Percentiles rank a stretch among this genome's conserved stretches.
phyloP scores from a whole-genome alignment of 441 rosid genomes.

The Capsella rubella region DNA sequence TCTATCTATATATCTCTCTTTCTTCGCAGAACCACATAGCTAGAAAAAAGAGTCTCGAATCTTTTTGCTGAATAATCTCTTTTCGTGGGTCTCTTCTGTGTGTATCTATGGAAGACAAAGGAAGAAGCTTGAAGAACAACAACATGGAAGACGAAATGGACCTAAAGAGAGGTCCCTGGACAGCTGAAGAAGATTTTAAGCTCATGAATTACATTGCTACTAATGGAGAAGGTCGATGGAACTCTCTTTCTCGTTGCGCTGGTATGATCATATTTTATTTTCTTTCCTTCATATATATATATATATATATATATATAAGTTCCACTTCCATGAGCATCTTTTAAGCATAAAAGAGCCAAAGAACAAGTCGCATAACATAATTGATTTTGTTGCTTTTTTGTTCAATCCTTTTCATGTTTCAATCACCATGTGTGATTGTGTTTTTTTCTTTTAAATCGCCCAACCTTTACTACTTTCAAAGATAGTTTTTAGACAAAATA shows the following conservation, averaged over 20 bases:
- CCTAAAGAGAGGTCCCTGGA: constrained; percentile 69
- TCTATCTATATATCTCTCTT: constrained; percentile 33
- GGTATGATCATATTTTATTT: constrained; percentile 42
- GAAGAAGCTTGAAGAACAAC: constrained; percentile 43
- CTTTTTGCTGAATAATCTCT: constrained; percentile 42
- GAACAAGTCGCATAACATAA: constrained; percentile 42
- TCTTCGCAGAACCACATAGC: constrained; percentile 17
- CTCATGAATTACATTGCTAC: constrained; percentile 67
- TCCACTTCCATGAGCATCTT: constrained; percentile 34
- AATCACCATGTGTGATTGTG: constrained; percentile 48
- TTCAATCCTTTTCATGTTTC: constrained; percentile 44
- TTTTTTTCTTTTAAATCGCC: constrained; percentile 27
- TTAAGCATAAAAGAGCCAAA: constrained; percentile 34
- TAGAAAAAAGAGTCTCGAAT: constrained; percentile 19
- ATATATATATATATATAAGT: constrained; percentile 4
- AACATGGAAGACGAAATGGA: constrained; percentile 66
- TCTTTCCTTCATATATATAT: background rate
- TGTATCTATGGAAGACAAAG: constrained; percentile 62
- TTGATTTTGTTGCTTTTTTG: constrained; percentile 38
- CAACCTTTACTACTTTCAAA: constrained; percentile 24
- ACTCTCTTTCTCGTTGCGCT: constrained; percentile 67
- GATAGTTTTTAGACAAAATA: background rate
- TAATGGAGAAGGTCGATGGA: constrained; percentile 77
- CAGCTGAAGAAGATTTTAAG: constrained; percentile 66
- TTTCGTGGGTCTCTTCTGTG: constrained; percentile 48